Conservation (phyloP, 208 protist genomes). For the Giardia duodenalis region DNA sequence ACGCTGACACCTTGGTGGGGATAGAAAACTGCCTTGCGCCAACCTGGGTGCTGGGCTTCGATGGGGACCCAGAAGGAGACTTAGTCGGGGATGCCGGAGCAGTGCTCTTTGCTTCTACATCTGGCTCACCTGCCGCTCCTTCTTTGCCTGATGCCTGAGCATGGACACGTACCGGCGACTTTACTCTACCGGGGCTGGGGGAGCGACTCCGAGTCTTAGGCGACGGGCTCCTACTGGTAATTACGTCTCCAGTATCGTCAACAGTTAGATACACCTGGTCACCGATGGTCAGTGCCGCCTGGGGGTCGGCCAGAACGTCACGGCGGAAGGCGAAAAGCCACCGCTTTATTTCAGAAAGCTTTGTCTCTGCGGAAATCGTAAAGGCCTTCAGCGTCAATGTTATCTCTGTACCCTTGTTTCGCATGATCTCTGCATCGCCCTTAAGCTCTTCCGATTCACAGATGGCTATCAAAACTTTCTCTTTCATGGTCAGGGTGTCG, state of each 20-base stretch:
- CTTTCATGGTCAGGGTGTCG: neutral
- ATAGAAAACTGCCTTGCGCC: neutral
- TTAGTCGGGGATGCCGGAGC: neutral
- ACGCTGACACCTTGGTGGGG: neutral
- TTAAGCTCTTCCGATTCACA: neutral
- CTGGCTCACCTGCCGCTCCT: neutral
- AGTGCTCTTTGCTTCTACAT: neutral
- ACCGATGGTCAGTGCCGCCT: neutral
- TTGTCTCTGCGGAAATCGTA: neutral
- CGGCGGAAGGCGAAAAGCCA: neutral
- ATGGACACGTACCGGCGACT: too few species aligned
- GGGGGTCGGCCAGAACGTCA: neutral
- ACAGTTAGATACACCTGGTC: constrained; percentile 30
- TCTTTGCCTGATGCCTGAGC: neutral
- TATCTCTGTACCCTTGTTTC: neutral
- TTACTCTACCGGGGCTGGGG: neutral
- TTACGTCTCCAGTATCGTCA: neutral
- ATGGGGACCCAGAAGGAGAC: neutral
- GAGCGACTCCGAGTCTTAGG: neutral
- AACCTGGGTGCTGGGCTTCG: neutral
- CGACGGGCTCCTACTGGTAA: neutral
- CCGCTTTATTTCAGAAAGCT: neutral
- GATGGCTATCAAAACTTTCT: neutral
- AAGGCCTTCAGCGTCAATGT: neutral
- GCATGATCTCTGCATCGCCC: neutral